Evolutionary conservation across 2,329 filamentous ascomycete species (phyloP), one percentile per base, ranked within the genome.

Genomic region (Epichloe baconii): DNA sequence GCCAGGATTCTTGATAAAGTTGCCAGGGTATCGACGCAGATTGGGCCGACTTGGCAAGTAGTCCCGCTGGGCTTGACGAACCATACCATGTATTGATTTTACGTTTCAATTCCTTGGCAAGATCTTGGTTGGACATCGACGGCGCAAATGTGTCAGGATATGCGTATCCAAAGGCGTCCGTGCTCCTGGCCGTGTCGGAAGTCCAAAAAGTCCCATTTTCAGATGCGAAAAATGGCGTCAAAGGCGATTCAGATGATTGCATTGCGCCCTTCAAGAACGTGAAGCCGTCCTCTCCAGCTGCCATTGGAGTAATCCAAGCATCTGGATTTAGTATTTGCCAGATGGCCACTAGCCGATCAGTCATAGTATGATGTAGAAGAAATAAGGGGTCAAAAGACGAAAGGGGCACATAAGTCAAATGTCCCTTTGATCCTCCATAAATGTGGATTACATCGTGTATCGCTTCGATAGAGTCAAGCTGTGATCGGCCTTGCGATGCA

Each of bases 371-470:
- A 59, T 91, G 86, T 8, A 91, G 68, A 67, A 84, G 86, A 66
- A 91, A 90, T 12, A 87, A 69, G 0, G 87, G 87, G 61, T 94
- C 88, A 62, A 88, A 94, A 0, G 84, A 78, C 2, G 86, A 85
- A 58, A 85, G 84, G 17, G 81, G 79, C 35, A 82, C 79, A 64
- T 79, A 85, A 42, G 76, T 79, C 78, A 86, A 85, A 58, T 88
- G 84, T 2, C 85, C 83, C 37, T 74, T 73, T 53, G 67, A 71
- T 35, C 77, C 85, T 3, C 76, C 71, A 47, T 76, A 71, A 35
- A 75, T 75, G 56, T 85, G 82, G 40, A 85, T 71, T 11, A 74
- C 72, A 60, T 85, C 80, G 57, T 85, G 82, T 4, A 85, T 65
- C 1, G 77, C 75, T 62, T 85, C 82, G 36, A 85, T 66, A 11